phyloP scores from a whole-genome alignment of 169 alveolate species.

The Plasmodium gonderi region DNA sequence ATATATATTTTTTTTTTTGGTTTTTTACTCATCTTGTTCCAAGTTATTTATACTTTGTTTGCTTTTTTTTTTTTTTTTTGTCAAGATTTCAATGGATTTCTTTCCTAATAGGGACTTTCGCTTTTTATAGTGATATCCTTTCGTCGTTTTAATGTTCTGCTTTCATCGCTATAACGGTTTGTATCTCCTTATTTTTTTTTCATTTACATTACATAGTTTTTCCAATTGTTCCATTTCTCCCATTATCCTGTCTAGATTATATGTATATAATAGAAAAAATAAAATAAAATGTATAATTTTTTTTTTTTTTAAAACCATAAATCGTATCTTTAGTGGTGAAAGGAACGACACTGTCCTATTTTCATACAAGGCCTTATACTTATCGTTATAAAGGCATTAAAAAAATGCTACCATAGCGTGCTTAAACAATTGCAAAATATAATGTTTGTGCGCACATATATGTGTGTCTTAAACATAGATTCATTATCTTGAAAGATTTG shows the following conservation, averaged over 20 bases:
- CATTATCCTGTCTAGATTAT: neutral
- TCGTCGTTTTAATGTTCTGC: slow-evolving; percentile 5
- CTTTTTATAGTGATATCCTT: too few species aligned
- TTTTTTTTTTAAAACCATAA: neutral
- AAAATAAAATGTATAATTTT: neutral
- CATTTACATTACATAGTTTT: neutral
- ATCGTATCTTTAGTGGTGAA: neutral
- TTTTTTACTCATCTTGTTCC: slow-evolving; percentile 14
- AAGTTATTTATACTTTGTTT: slow-evolving; percentile 15
- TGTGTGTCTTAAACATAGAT: neutral
- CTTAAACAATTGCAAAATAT: neutral
- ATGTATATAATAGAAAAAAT: neutral
- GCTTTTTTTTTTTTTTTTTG: slow-evolving; percentile 1
- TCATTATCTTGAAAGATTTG: neutral
- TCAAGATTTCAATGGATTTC: slow-evolving; percentile 3
- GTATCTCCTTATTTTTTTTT: neutral
- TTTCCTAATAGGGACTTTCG: neutral
- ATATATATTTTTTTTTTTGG: neutral
- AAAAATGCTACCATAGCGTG: neutral
- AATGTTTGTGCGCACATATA: neutral
- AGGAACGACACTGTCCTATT: neutral
- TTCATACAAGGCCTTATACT: neutral
- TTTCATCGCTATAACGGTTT: slow-evolving; percentile 36
- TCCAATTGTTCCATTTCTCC: neutral
- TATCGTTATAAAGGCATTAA: neutral